A percentile compares a stretch with the other conserved stretches of the same genome.
These are phyloP conservation scores for Vachellia collinsii DNA, from an alignment of 306 rosid species.

Conservation along the genomic window DNA sequence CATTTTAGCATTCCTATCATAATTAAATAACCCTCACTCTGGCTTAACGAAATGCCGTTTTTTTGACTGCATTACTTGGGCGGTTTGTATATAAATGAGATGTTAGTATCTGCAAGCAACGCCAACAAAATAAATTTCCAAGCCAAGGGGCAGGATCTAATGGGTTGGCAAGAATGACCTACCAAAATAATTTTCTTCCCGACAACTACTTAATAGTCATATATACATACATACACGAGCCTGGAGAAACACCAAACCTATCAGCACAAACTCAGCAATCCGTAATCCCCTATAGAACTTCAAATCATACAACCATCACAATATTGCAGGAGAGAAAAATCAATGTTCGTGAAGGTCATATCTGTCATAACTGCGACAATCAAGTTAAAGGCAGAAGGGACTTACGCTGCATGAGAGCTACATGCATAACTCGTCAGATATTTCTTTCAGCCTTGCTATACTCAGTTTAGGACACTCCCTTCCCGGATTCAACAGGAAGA, in stretches of 20 bases:
- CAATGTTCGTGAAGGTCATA: slow-evolving; percentile 49
- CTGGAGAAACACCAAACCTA: slow-evolving; percentile 36
- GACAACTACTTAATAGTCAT: slow-evolving; percentile 27
- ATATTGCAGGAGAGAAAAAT: slow-evolving; percentile 38
- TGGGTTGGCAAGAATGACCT: slow-evolving; percentile 23
- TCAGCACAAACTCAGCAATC: slow-evolving; percentile 31
- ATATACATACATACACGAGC: slow-evolving; percentile 36
- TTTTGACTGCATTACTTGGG: not conserved
- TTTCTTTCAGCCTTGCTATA: slow-evolving; percentile 47
- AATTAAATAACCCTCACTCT: no score
- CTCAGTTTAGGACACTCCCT: slow-evolving; percentile 48
- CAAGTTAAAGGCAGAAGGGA: slow-evolving; percentile 43
- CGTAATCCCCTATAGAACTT: slow-evolving; percentile 30
- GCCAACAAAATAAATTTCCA: slow-evolving; percentile 31
- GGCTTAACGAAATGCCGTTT: not conserved
- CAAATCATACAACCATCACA: slow-evolving; percentile 48
- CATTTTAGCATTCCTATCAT: not conserved
- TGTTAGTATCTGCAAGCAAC: slow-evolving; percentile 27
- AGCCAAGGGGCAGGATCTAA: slow-evolving; percentile 8
- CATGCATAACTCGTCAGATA: slow-evolving; percentile 41
- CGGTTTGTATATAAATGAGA: not conserved
- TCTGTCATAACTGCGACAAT: slow-evolving; percentile 46
- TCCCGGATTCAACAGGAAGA: slow-evolving; percentile 49
- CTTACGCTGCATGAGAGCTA: slow-evolving; percentile 38
- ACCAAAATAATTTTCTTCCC: slow-evolving; percentile 28